Base-by-base conservation (phyloP, 2,329 filamentous ascomycete species). In the Arachnopeziza araneosa region DNA sequence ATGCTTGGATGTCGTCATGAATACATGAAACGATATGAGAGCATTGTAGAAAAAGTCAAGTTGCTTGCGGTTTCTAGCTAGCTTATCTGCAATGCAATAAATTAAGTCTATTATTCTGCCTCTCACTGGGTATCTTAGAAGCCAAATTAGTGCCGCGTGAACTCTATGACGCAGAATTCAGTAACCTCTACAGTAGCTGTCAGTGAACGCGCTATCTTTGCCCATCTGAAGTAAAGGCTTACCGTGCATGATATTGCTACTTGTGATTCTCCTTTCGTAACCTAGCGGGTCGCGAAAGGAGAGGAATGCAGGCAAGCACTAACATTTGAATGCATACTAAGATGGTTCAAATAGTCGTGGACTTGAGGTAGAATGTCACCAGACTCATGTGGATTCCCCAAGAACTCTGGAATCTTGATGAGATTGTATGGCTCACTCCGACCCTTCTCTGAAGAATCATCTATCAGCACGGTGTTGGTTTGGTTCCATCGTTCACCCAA, bases 391-490 rank as follows among this genome's bases (percentile, higher is more conserved):
- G 61, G 51, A 44, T 78, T 61, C 14, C 80, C 83, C 1, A 74
- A 72, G 70, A 95, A 97, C 74, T 96, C 91, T 0, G 92, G 90
- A 23, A 98, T 81, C 65, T 86, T 79, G 10, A 98, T 75, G 23
- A 95, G 80, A 68, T 98, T 98, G 75, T 84, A 83, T 0, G 95
- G 95, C 73, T 99, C 91, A 58, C 83, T 87, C 24, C 84, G 80
- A 0, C 88, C 93, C 78, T 98, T 99, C 69, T 93, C 81, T 1
- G 75, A 68, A 30, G 87, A 90, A 75, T 98, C 95, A 67, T 99
- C 95, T 49, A 98, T 85, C 24, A 99, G 79, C 7, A 98, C 81
- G 0, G 95, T 98, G 73, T 98, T 96, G 55, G 81, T 81, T 75
- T 96, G 92, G 67, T 86, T 82, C 89, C 92, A 98, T 14, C 72